Percentiles rank a stretch among this genome's conserved stretches.
Conservation (phyloP, 2,329 filamentous ascomycete genomes). For the Podosphaera xanthii region DNA sequence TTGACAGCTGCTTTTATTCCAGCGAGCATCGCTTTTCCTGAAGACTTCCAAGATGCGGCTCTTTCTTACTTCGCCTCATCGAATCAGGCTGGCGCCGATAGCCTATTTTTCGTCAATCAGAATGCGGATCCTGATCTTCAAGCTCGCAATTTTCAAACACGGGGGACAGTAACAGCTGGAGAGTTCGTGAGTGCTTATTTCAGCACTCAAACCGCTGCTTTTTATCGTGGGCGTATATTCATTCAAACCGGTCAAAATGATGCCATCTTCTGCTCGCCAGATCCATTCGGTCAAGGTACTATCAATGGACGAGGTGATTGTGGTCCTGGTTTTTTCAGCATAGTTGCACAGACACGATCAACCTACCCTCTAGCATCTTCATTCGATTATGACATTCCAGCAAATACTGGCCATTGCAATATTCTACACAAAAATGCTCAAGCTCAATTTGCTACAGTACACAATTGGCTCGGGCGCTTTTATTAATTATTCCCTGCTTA, state of each 20-base stretch:
- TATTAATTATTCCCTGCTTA: neutral
- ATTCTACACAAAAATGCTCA: constrained; percentile 3
- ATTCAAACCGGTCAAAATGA: constrained; percentile 7
- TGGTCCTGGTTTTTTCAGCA: neutral
- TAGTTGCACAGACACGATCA: neutral
- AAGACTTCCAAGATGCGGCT: neutral
- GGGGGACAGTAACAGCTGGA: constrained; percentile 7
- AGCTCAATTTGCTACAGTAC: constrained; percentile 1
- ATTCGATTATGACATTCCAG: neutral
- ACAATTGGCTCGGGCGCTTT: constrained; percentile 2
- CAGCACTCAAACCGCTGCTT: neutral
- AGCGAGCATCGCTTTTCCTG: neutral
- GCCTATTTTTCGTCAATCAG: neutral
- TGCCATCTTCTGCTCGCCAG: constrained; percentile 4
- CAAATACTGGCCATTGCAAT: constrained; percentile 3
- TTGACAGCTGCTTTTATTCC: neutral
- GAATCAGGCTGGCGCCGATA: neutral
- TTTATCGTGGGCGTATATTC: constrained; percentile 4
- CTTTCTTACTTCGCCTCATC: neutral
- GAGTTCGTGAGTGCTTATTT: constrained; percentile 3
- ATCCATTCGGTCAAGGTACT: neutral
- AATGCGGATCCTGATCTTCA: neutral
- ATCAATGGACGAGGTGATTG: neutral
- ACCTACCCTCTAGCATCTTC: constrained; percentile 1
- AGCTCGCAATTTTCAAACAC: constrained; percentile 2